Base-by-base conservation (phyloP, 352 stramenopile genomes). In the Pythium apleroticum region DNA sequence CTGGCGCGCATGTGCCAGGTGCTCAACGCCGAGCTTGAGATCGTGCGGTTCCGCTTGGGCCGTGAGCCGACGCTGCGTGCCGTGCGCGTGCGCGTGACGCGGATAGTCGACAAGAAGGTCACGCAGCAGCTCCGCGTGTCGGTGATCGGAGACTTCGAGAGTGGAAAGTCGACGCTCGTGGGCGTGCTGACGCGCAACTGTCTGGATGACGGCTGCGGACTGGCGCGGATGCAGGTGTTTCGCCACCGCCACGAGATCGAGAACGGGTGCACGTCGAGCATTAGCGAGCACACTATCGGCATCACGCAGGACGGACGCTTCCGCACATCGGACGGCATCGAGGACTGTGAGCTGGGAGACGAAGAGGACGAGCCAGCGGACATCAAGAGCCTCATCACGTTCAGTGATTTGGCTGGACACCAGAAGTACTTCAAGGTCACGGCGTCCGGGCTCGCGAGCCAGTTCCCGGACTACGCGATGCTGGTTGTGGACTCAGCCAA, bases 381-480 rank as follows among this genome's bases (percentile, higher is more conserved):
- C 14, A 54, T 69, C 28, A 57, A 65, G 30, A 79, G 61, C 57
- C 74, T 86, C 28, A 80, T 91, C 33, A 89, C 80, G 11, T 66
- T 91, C 39, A 91, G 81, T 58, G 88, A 96, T 63, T 46, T 95
- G 17, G 88, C 87, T 19, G 88, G 88, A 17, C 84, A 95, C 68
- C 83, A 90, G 37, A 90, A 95, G 45, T 97, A 97, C 68, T 80
- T 96, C 27, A 97, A 96, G 65, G 88, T 92, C 45, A 97, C 90
- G 10, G 68, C 91, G 12, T 88, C 86, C 2, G 90, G 86, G 3
- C 69, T 97, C 30, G 83, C 85, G 11, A 88, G 88, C 28, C 84
- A 93, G 54, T 93, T 92, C 45, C 86, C 88, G 0, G 86, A 96
- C 70, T 95, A 96, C 60, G 81, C 82, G 0, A 90, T 97, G 79